These are phyloP conservation scores for Paraconiothyrium sp. DNA, from an alignment of 2,329 filamentous ascomycete species.

Conservation along the genomic window DNA sequence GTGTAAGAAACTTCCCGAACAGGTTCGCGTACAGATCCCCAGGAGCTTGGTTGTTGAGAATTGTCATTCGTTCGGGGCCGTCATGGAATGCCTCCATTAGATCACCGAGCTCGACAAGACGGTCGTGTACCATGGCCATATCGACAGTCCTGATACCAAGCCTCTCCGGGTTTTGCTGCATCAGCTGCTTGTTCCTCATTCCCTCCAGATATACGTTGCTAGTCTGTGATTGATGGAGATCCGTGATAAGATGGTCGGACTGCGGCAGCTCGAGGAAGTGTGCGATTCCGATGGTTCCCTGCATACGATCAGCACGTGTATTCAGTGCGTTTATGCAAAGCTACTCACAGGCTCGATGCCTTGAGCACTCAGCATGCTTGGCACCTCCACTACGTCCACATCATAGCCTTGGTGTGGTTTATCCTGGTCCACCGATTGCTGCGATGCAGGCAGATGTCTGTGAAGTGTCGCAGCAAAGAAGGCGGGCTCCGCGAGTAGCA, in stretches of 20 bases:
- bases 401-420: conserved; percentile 41
- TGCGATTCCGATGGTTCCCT: conserved; percentile 73
- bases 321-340: background rate
- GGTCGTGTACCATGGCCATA: conserved; percentile 44
- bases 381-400: conserved; percentile 60
- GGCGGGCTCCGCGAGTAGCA: conserved; percentile 44
- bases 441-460: conserved; percentile 26
- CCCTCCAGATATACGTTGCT: conserved; percentile 40
- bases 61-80: conserved; percentile 65
- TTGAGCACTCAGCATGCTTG: conserved; percentile 77
- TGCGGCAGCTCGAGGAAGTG: conserved; percentile 73
- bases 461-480: conserved; percentile 48
- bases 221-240: conserved; percentile 63
- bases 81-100: conserved; percentile 63
- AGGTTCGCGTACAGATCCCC: conserved; percentile 60
- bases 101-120: conserved; percentile 56
- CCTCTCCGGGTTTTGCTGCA: conserved; percentile 48
- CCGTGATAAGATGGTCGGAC: conserved; percentile 66
- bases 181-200: conserved; percentile 56
- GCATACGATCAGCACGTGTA: background rate
- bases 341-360: conserved; percentile 66
- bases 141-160: conserved; percentile 50
- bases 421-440: conserved; percentile 24
- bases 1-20: conserved; percentile 55
- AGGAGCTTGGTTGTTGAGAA: conserved; percentile 60